These are phyloP conservation scores for Geoglossum glabrum DNA, from an alignment of 495 filamentous ascomycete genomes.

Conservation along the genomic window DNA sequence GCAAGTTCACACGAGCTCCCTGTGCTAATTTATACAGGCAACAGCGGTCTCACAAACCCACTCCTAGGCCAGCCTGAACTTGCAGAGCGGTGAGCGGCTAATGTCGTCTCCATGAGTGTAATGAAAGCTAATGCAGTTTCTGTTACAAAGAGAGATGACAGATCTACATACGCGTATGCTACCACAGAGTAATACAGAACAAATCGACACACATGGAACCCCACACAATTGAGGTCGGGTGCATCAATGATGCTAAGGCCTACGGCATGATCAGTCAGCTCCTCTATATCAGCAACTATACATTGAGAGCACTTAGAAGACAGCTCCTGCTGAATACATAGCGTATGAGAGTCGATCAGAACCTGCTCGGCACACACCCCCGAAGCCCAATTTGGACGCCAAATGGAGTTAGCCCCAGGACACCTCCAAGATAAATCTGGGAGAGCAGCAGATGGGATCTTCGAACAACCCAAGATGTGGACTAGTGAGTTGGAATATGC, in stretches of 20 bases:
- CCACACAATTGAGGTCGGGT: background rate
- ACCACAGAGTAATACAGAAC: background rate
- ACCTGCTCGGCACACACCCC: background rate
- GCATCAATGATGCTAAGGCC: background rate
- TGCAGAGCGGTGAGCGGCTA: background rate
- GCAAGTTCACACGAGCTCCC: background rate
- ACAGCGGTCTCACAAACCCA: background rate
- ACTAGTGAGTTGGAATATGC: background rate
- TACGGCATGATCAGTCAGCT: background rate
- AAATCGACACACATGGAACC: background rate
- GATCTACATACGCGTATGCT: background rate
- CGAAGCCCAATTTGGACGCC: background rate
- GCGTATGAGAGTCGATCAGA: background rate
- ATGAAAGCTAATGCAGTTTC: background rate
- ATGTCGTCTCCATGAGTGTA: background rate
- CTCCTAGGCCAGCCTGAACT: background rate
- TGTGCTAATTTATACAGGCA: background rate
- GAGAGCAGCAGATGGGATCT: background rate
- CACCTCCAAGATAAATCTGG: background rate
- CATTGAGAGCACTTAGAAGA: background rate
- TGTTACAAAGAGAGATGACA: background rate
- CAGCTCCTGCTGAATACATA: background rate
- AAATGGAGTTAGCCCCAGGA: background rate
- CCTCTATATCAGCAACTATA: background rate
- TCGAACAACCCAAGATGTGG: background rate